Evolutionary conservation across 1,284 basidiomycete species (phyloP), one percentile per base, ranked within the genome.

Genomic region (Leccinum subrobustum): DNA sequence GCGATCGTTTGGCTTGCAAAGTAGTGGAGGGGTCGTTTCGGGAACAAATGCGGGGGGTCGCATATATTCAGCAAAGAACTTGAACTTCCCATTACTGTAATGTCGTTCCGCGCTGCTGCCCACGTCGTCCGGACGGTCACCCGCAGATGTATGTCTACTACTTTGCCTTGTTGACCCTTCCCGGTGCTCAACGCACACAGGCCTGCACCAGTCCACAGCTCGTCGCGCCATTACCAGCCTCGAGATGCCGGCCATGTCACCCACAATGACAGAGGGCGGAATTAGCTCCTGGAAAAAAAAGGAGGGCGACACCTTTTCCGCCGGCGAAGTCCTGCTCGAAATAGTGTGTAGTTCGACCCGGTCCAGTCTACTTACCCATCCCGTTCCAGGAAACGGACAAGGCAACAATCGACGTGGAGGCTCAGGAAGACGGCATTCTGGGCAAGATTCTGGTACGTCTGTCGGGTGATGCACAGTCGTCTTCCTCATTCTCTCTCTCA

Each of bases 331-430:
- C 48, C 76, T 98, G 61, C 81, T 98, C 57, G 96, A 98, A 81
- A 93, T 98, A 69, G 95, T 96, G 70, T 70, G 92, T 84, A 25
- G 62, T 57, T 55, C 14, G 25, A 31, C 51, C 29, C 51, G 4
- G 54, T 20, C 51, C 56, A 63, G 18, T 39, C 60, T 44, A 57
- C 47, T 59, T 44, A 20, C 18, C 2, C 18, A 20, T 60, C 39
- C 57, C 59, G 57, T 64, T 51, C 35, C 73, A 97, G 95, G 96
- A 98, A 84, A 98, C 96, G 42, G 96, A 98, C 84, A 98, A 98
- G 80, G 96, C 96, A 12, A 97, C 95, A 1, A 98, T 99, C 71
- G 96, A 99, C 71, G 96, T 99, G n/a, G 96, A 99, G 78, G 95
- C 96, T 5, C 95, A 95, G 75, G 96, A 98, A 48, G 96, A 98